phyloP scores from a whole-genome alignment of 1,284 basidiomycete species.

The Ganoderma meredithae region DNA sequence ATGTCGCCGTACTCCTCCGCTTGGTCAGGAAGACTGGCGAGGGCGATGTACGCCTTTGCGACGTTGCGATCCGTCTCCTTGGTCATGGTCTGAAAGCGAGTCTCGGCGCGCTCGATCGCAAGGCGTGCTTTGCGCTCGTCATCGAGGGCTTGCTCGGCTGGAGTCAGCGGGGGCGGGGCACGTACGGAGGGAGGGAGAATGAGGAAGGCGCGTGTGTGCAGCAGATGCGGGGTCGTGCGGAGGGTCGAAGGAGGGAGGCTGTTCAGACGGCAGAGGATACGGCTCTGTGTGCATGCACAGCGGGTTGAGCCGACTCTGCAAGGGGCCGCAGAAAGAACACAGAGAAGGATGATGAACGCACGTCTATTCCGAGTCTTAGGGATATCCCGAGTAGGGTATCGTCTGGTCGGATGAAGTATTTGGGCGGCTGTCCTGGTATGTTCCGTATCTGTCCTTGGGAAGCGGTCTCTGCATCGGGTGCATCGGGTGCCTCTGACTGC shows the following conservation, averaged over 20 bases:
- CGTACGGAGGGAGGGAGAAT: slow-evolving; percentile 53
- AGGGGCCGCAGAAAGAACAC: not conserved
- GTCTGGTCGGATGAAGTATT: slow-evolving; percentile 63
- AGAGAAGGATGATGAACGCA: slow-evolving; percentile 58
- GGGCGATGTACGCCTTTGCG: slow-evolving; percentile 70
- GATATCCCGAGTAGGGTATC: slow-evolving; percentile 76
- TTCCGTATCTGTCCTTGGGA: not conserved
- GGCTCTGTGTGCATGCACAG: slow-evolving; percentile 49
- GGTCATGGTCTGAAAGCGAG: slow-evolving; percentile 66
- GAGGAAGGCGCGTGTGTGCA: slow-evolving; percentile 72
- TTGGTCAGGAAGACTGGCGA: slow-evolving; percentile 51
- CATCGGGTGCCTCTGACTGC: not conserved
- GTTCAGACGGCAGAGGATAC: slow-evolving; percentile 68
- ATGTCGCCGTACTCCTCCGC: slow-evolving; percentile 40
- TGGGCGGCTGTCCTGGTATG: slow-evolving; percentile 30
- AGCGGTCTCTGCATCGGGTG: slow-evolving; percentile 5
- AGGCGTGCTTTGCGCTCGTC: slow-evolving; percentile 50
- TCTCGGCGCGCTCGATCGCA: slow-evolving; percentile 62
- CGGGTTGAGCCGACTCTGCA: not conserved
- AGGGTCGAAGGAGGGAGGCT: slow-evolving; percentile 70
- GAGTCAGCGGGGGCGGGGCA: slow-evolving; percentile 24
- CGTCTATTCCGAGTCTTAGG: slow-evolving; percentile 66
- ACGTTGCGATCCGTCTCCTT: slow-evolving; percentile 74
- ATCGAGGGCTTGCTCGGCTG: slow-evolving; percentile 37
- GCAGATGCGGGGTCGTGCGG: slow-evolving; percentile 73